Evolutionary conservation across 2,329 filamentous ascomycete species (phyloP).

Genomic region (Parafenestella ontariensis): DNA sequence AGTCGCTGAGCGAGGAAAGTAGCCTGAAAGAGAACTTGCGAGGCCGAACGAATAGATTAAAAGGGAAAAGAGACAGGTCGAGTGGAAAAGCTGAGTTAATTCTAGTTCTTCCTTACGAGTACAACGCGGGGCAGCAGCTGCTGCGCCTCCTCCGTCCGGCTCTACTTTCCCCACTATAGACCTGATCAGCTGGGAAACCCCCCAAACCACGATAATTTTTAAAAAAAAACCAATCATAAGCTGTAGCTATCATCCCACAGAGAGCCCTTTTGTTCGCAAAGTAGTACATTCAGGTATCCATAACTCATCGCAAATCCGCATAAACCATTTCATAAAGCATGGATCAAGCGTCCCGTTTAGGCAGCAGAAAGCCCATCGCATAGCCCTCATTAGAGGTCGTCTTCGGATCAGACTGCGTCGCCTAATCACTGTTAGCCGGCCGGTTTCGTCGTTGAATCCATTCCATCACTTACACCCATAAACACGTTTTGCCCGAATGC

Average conservation of each 20-base stretch:
- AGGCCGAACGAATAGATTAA: background rate
- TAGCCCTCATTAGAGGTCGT: conserved; percentile 33
- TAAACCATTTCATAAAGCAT: conserved; percentile 1
- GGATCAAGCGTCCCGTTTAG: conserved; percentile 18
- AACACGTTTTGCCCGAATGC: conserved; percentile 47
- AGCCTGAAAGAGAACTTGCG: background rate
- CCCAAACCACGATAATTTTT: background rate
- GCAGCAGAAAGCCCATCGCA: conserved; percentile 39
- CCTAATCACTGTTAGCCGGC: conserved; percentile 19
- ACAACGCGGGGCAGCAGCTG: conserved; percentile 16
- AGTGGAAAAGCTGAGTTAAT: conserved; percentile 8
- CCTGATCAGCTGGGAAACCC: conserved; percentile 3
- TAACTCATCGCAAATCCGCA: background rate
- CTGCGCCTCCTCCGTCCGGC: conserved; percentile 20
- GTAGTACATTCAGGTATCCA: background rate
- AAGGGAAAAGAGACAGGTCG: background rate
- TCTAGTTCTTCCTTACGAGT: no score
- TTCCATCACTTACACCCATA: conserved; percentile 46
- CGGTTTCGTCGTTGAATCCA: background rate
- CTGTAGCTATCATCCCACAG: background rate
- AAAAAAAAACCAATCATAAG: background rate
- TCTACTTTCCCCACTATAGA: conserved; percentile 5
- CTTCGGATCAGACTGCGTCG: conserved; percentile 37
- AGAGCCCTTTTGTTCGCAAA: background rate
- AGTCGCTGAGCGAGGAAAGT: no score